Percentiles rank a stretch among this genome's conserved stretches.
These are phyloP conservation scores for Tuctoria greenei DNA, from an alignment of 176 grass and related monocot species.

Conservation along the genomic window DNA sequence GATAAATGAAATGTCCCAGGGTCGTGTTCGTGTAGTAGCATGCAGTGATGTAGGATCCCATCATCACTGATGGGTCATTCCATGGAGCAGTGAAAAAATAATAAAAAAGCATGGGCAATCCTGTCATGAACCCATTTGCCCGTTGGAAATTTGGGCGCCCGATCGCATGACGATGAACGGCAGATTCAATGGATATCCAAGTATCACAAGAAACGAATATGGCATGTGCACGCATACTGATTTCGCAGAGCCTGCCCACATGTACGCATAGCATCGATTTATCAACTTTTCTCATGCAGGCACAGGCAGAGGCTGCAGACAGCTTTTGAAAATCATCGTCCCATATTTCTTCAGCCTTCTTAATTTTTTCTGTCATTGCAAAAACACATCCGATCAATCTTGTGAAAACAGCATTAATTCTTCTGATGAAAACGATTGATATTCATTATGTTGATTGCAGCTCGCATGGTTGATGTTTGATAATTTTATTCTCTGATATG, in stretches of 20 bases:
- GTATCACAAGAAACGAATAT: constrained; percentile 51
- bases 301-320: constrained; percentile 29
- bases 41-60: constrained; percentile 46
- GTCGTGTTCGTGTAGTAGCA: constrained; percentile 39
- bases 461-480: constrained; percentile 36
- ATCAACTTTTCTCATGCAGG: constrained; percentile 30
- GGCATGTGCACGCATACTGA: constrained; percentile 43
- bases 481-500: constrained; percentile 25
- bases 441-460: constrained; percentile 7
- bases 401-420: constrained; percentile 26
- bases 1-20: constrained; percentile 52
- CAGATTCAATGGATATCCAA: constrained; percentile 37
- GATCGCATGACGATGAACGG: constrained; percentile 34
- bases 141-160: constrained; percentile 40
- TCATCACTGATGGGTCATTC: constrained; percentile 61
- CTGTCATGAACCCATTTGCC: constrained; percentile 43
- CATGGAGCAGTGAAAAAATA: constrained; percentile 43
- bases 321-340: constrained; percentile 46
- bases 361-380: constrained; percentile 26
- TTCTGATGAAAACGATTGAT: constrained; percentile 20
- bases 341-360: constrained; percentile 32
- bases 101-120: constrained; percentile 59
- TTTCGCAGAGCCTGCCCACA: constrained; percentile 30
- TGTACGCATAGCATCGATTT: constrained; percentile 31
- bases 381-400: constrained; percentile 22